Evolutionary conservation across 139 green algal genomes (phyloP).

Genomic region (Chlamydomonas schloesseri): DNA sequence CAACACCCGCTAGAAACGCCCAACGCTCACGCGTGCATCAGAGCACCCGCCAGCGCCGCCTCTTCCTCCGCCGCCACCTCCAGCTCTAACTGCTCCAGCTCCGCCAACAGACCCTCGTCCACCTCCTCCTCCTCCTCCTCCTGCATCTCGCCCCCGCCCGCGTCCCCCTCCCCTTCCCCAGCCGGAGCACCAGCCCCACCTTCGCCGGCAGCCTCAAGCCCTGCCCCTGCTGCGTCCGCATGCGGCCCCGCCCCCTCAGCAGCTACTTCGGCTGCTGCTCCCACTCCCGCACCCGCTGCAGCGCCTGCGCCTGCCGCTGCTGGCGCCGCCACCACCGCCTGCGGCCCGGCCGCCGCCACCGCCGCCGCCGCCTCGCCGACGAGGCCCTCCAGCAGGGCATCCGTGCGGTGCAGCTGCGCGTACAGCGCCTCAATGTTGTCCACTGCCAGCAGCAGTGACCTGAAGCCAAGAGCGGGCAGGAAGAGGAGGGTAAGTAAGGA

Average conservation of each 20-base stretch:
- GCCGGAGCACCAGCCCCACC: neutral
- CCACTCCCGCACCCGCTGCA: neutral
- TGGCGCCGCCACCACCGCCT: neutral
- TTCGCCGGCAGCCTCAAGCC: neutral
- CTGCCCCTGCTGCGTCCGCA: neutral
- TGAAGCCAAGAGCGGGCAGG: too few relatives aligned
- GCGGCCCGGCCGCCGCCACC: neutral
- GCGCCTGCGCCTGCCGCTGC: neutral
- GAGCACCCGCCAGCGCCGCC: neutral
- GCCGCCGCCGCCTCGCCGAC: neutral
- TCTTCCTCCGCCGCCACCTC: neutral
- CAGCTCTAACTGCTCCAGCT: conserved; percentile 10
- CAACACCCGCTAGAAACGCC: too few relatives aligned
- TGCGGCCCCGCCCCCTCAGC: too few relatives aligned
- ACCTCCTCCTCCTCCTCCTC: neutral
- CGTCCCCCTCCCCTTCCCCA: neutral
- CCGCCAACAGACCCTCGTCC: conserved; percentile 12
- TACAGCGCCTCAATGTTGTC: neutral
- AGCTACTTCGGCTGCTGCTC: too few relatives aligned
- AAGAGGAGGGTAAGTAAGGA: too few relatives aligned
- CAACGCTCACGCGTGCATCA: too few relatives aligned
- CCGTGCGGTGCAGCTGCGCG: neutral
- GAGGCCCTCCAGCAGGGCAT: neutral
- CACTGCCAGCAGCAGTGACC: neutral
- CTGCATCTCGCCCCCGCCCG: neutral